These are phyloP conservation scores for Trichosporon coremiiforme DNA, from an alignment of 1,284 basidiomycete genomes.

Conservation along the genomic window DNA sequence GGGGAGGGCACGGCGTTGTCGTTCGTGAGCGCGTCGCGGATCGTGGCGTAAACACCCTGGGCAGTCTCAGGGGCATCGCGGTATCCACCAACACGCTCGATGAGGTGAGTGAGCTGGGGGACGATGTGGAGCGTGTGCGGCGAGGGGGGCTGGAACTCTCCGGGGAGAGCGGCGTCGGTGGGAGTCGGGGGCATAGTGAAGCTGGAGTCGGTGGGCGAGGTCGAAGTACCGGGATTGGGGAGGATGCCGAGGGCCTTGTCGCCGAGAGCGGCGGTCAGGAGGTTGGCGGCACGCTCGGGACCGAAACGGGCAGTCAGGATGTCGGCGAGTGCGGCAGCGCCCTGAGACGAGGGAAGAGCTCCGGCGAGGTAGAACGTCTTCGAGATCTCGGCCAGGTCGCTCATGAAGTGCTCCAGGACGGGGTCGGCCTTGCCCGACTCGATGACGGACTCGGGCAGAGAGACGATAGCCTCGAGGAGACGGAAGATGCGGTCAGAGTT, in stretches of 20 bases:
- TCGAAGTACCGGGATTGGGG: conserved; percentile 28
- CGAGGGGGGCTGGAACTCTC: conserved; percentile 25
- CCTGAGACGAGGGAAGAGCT: conserved; percentile 40
- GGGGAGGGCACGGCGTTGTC: conserved; percentile 38
- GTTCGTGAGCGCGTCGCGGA: conserved; percentile 29
- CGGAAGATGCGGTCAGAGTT: conserved; percentile 28
- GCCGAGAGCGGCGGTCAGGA: conserved; percentile 36
- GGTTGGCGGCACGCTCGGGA: conserved; percentile 45
- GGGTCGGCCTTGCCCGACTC: conserved; percentile 37
- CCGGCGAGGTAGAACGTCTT: conserved; percentile 47
- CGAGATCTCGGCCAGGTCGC: conserved; percentile 48
- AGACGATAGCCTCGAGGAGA: conserved; percentile 26
- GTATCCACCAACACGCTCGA: conserved; percentile 29
- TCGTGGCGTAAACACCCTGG: conserved; percentile 25
- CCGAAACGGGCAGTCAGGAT: conserved; percentile 37
- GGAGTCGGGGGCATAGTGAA: conserved; percentile 29
- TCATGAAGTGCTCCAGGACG: conserved; percentile 62
- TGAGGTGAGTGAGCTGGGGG: conserved; percentile 29
- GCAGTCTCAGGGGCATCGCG: conserved; percentile 25
- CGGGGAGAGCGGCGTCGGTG: conserved; percentile 21
- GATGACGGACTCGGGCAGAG: conserved; percentile 20
- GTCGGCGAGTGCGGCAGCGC: conserved; percentile 49
- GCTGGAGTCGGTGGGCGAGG: conserved; percentile 22
- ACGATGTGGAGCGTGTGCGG: conserved; percentile 30
- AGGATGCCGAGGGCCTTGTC: conserved; percentile 33